Evolutionary conservation across 495 filamentous ascomycete species (phyloP).

Genomic region (Podospora pseudoanserina): DNA sequence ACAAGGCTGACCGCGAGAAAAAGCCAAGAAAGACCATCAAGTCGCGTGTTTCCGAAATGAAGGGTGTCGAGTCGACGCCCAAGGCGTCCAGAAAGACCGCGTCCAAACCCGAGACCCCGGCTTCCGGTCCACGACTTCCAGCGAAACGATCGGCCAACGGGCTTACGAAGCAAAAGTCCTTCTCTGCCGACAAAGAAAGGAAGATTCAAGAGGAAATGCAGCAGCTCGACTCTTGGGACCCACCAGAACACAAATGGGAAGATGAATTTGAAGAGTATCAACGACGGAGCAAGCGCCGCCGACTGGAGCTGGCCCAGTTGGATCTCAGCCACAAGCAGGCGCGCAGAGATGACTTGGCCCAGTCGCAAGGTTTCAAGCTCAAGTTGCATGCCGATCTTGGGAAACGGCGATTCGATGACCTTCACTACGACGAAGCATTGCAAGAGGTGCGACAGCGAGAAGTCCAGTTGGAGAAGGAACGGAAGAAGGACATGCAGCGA

Average conservation of each 20-base stretch:
- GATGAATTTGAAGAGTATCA: constrained; percentile 52
- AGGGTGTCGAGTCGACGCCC: constrained; percentile 36
- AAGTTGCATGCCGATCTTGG: constrained; percentile 47
- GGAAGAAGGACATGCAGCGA: constrained; percentile 99
- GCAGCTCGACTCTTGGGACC: constrained; percentile 66
- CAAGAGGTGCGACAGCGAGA: constrained; percentile 85
- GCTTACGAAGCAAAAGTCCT: constrained; percentile 48
- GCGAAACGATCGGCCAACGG: constrained; percentile 51
- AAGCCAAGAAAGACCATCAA: constrained; percentile 44
- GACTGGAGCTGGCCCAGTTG: constrained; percentile 52
- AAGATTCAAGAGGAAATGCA: constrained; percentile 60
- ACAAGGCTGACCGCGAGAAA: constrained; percentile 29
- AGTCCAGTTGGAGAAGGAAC: constrained; percentile 91
- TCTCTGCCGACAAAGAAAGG: constrained; percentile 64
- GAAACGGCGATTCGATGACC: constrained; percentile 47
- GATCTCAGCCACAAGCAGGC: constrained; percentile 58
- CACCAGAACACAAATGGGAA: constrained; percentile 62
- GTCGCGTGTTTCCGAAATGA: constrained; percentile 39
- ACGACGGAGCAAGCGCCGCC: constrained; percentile 56
- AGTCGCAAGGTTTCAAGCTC: constrained; percentile 36
- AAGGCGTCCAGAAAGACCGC: constrained; percentile 40
- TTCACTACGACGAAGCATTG: constrained; percentile 61
- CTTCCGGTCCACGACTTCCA: constrained; percentile 44
- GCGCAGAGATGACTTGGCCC: constrained; percentile 38
- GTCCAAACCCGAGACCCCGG: constrained; percentile 43